Percentiles rank a stretch among this genome's conserved stretches.
phyloP scores from a whole-genome alignment of 805 yeast species.

The Lipomyces lipofer region DNA sequence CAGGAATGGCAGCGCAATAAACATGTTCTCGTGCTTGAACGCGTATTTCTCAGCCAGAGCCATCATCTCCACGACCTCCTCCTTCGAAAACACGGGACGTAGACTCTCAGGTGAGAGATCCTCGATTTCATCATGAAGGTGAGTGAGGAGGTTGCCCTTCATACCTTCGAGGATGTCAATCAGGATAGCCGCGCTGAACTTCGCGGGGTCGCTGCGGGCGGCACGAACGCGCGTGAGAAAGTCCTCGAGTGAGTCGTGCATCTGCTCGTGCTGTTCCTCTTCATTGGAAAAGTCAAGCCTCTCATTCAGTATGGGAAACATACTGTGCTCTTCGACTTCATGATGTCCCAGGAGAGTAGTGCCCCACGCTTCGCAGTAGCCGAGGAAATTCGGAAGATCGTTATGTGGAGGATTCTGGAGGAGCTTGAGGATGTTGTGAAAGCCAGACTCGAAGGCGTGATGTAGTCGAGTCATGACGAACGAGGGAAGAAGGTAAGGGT shows the following conservation, averaged over 20 bases:
- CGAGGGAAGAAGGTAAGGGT: slow-evolving; percentile 4
- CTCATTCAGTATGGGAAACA: slow-evolving; percentile 10
- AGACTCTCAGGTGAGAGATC: slow-evolving; percentile 13
- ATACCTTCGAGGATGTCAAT: slow-evolving; percentile 1
- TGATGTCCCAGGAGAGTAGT: slow-evolving; percentile 11
- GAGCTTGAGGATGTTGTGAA: slow-evolving; percentile 4
- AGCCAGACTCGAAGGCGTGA: slow-evolving; percentile 10
- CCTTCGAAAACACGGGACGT: slow-evolving; percentile 5
- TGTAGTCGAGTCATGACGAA: slow-evolving; percentile 17
- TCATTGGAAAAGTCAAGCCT: slow-evolving; percentile 12
- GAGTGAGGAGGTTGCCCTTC: slow-evolving; percentile 10
- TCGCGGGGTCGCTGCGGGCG: slow-evolving; percentile 5
- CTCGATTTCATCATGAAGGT: slow-evolving; percentile 13
- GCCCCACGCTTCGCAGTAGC: slow-evolving; percentile 14
- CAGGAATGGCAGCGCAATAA: slow-evolving; percentile 4
- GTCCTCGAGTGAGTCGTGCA: not conserved
- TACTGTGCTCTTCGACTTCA: slow-evolving; percentile 12
- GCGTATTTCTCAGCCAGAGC: slow-evolving; percentile 3
- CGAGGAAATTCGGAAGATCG: slow-evolving; percentile 16
- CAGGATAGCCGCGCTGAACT: slow-evolving; percentile 7
- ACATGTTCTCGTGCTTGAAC: slow-evolving; percentile 7
- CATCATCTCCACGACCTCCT: slow-evolving; percentile 6
- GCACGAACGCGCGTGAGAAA: not conserved
- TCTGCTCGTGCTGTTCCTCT: slow-evolving; percentile 8
- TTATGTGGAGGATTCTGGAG: slow-evolving; percentile 7